Percentiles rank a stretch among this genome's conserved stretches.
These are phyloP conservation scores for Neocallimastix lanati DNA, from an alignment of 192 early-diverging fungal genomes.

Conservation along the genomic window DNA sequence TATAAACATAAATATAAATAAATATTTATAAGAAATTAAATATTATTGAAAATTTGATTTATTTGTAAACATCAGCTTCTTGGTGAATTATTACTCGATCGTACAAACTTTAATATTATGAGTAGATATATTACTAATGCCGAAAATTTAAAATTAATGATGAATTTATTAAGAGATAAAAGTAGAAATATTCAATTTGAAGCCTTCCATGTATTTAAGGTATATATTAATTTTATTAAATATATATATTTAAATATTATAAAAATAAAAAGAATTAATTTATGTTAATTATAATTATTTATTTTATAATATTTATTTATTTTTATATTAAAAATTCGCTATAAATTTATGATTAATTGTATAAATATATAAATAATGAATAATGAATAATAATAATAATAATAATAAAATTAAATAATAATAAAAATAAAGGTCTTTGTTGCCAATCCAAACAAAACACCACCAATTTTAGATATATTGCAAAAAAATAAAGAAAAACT, in stretches of 20 bases:
- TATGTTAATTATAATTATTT: no score
- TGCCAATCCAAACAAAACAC: conserved; percentile 86
- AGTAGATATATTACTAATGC: conserved; percentile 76
- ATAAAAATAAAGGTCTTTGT: conserved; percentile 63
- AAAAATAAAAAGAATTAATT: no score
- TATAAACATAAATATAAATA: no score
- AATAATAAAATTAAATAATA: not conserved
- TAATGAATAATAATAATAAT: not conserved
- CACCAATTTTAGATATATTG: not conserved
- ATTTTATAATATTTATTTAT: no score
- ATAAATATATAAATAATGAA: no score
- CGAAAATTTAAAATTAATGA: conserved; percentile 92
- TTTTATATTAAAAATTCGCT: no score
- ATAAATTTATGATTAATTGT: no score
- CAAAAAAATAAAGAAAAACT: not conserved
- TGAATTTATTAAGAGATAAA: conserved; percentile 85
- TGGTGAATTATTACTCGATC: conserved; percentile 90
- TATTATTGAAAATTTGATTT: not conserved
- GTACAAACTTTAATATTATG: conserved; percentile 90
- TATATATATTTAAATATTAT: no score
- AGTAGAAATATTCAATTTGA: conserved; percentile 99
- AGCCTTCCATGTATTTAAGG: conserved; percentile 99
- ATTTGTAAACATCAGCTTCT: conserved; percentile 39
- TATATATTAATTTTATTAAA: conserved; percentile 5
- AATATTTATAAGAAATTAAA: no score